phyloP scores from a whole-genome alignment of 441 rosid genomes.

The Gossypium lobatum region DNA sequence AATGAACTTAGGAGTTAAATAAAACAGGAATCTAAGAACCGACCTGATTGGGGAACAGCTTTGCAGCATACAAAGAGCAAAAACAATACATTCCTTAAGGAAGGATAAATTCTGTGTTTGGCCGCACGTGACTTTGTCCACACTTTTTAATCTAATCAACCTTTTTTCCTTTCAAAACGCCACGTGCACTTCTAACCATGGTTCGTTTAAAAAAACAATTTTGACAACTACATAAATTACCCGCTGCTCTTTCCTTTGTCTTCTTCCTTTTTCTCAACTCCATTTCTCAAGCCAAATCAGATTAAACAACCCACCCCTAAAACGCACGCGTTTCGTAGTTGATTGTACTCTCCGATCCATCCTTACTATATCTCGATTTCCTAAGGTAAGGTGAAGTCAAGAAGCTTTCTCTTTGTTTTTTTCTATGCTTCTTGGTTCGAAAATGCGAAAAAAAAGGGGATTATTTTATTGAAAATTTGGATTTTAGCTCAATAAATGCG shows the following conservation, averaged over 20 bases:
- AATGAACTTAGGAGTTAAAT: background rate
- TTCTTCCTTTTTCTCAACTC: background rate
- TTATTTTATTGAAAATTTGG: background rate
- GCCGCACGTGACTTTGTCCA: slow-evolving; percentile 15
- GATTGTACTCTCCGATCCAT: background rate
- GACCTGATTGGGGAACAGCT: background rate
- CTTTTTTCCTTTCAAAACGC: slow-evolving; percentile 5
- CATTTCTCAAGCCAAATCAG: no score
- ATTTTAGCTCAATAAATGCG: slow-evolving; percentile 19
- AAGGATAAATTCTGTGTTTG: background rate
- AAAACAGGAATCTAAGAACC: background rate
- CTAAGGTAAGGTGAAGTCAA: background rate
- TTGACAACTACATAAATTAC: background rate
- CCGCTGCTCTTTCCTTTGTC: background rate
- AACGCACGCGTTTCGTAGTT: background rate
- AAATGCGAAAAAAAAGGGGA: background rate
- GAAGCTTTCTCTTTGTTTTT: background rate
- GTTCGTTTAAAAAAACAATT: background rate
- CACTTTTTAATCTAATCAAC: background rate
- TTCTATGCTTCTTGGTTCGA: background rate
- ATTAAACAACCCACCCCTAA: background rate
- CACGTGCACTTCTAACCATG: slow-evolving; percentile 24
- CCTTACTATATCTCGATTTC: background rate
- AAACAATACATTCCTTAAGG: background rate
- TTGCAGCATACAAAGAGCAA: background rate